Conservation (phyloP, 2,329 filamentous ascomycete genomes). For the Raffaelea albimanens region DNA sequence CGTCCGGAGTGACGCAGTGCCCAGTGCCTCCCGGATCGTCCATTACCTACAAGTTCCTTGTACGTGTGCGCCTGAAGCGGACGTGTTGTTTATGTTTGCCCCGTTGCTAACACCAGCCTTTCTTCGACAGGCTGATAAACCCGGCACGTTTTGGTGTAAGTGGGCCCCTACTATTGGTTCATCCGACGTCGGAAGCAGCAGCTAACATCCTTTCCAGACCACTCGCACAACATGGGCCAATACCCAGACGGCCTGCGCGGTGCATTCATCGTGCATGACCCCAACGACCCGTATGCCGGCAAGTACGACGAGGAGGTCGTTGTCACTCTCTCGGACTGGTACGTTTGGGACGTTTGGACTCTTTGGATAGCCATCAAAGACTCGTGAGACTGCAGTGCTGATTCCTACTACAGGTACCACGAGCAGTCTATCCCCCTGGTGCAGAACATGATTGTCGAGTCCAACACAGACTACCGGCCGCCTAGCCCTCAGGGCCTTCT, state of each 20-base stretch:
- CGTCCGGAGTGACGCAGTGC: slow-evolving; percentile 44
- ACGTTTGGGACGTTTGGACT: background rate
- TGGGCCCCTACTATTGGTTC: background rate
- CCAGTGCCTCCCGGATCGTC: slow-evolving; percentile 39
- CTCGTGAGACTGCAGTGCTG: too few relatives aligned
- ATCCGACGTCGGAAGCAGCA: background rate
- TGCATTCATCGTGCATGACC: slow-evolving; percentile 50
- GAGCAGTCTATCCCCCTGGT: slow-evolving; percentile 26
- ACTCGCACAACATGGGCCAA: slow-evolving; percentile 55
- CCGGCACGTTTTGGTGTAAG: slow-evolving; percentile 39
- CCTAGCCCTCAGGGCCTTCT: slow-evolving; percentile 31
- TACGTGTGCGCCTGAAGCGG: slow-evolving; percentile 18
- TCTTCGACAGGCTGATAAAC: slow-evolving; percentile 23
- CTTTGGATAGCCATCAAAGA: too few relatives aligned
- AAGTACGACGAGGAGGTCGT: slow-evolving; percentile 50
- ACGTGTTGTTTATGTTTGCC: background rate
- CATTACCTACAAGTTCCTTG: slow-evolving; percentile 43
- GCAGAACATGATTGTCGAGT: slow-evolving; percentile 27
- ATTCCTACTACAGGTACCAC: slow-evolving; percentile 39
- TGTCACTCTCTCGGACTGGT: slow-evolving; percentile 39
- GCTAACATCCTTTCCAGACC: slow-evolving; percentile 27
- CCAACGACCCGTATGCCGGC: slow-evolving; percentile 38
- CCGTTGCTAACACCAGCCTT: background rate
- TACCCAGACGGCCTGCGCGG: slow-evolving; percentile 60
- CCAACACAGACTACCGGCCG: slow-evolving; percentile 28